These are phyloP conservation scores for Rhizomucor pusillus DNA, from an alignment of 371 early-diverging fungal species.

Conservation along the genomic window DNA sequence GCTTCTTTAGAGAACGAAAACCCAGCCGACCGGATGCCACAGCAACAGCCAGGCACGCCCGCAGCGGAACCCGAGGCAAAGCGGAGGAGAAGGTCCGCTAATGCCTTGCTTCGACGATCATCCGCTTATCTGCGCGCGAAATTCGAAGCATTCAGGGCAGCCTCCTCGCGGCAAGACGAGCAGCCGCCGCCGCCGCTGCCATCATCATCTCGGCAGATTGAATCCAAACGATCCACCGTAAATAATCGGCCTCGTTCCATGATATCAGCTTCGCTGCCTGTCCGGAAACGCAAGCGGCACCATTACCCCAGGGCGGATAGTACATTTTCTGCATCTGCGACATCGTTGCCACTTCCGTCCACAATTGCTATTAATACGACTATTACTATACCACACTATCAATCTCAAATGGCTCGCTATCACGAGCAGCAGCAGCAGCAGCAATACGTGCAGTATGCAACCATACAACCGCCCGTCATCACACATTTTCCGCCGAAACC, in stretches of 20 bases:
- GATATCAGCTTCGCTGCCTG: not conserved
- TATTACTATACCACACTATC: conserved; percentile 25
- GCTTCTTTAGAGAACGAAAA: no score
- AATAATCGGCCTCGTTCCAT: not conserved
- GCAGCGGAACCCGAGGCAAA: conserved; percentile 3
- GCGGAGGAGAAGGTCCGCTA: conserved; percentile 22
- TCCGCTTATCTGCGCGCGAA: conserved; percentile 45
- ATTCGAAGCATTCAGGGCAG: conserved; percentile 17
- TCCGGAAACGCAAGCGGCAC: conserved; percentile 1
- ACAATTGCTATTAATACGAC: conserved; percentile 46
- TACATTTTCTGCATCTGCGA: not conserved
- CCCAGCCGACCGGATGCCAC: not conserved
- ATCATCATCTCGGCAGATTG: no score
- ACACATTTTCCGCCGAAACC: conserved; percentile 48
- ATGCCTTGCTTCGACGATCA: conserved; percentile 39
- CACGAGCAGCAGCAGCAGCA: conserved; percentile 3
- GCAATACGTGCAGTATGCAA: conserved; percentile 4
- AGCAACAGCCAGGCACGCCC: not conserved
- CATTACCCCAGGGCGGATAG: not conserved
- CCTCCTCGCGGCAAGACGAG: no score
- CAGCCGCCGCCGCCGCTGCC: no score
- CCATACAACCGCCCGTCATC: conserved; percentile 20
- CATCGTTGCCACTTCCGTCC: conserved; percentile 16
- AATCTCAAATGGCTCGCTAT: not conserved
- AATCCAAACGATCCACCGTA: no score